These are phyloP conservation scores for Blastomyces silverae DNA, from an alignment of 2,329 filamentous ascomycete species.

Conservation along the genomic window DNA sequence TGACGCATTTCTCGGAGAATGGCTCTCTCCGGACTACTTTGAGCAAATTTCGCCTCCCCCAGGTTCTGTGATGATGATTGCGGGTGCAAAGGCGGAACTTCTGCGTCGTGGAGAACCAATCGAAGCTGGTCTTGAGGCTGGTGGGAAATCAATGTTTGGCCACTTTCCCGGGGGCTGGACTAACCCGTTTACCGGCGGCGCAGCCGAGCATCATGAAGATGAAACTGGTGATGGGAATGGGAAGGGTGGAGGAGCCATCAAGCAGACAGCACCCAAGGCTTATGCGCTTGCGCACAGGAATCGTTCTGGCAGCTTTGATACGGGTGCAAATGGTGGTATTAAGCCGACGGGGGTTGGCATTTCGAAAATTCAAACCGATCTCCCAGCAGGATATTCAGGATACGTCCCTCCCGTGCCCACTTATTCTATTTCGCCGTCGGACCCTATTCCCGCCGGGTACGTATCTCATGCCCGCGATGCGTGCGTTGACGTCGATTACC, in stretches of 20 bases:
- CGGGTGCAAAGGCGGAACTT: conserved; percentile 78
- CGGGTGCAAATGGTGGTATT: conserved; percentile 27
- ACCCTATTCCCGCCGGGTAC: conserved; percentile 79
- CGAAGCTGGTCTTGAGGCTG: conserved; percentile 38
- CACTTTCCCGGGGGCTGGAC: conserved; percentile 54
- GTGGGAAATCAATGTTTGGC: conserved; percentile 35
- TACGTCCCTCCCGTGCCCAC: conserved; percentile 73
- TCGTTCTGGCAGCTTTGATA: conserved; percentile 45
- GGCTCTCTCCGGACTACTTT: conserved; percentile 89
- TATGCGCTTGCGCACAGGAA: conserved; percentile 38
- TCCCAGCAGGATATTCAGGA: conserved; percentile 32
- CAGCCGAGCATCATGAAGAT: conserved; percentile 21
- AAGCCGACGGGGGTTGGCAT: conserved; percentile 24
- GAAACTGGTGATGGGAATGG: conserved; percentile 24
- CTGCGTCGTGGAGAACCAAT: conserved; percentile 64
- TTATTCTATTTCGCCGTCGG: conserved; percentile 73
- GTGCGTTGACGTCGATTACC: conserved; percentile 80
- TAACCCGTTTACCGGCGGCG: conserved; percentile 29
- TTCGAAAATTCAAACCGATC: conserved; percentile 31
- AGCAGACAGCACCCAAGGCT: conserved; percentile 33
- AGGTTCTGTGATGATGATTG: conserved; percentile 77
- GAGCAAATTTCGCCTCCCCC: conserved; percentile 87
- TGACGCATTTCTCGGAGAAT: conserved; percentile 91
- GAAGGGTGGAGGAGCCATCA: conserved; percentile 26
- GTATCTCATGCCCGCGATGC: conserved; percentile 84